Evolutionary conservation across 805 yeast genomes (phyloP), one percentile per base, ranked within the genome.

Genomic region (Candida loeiensis): DNA sequence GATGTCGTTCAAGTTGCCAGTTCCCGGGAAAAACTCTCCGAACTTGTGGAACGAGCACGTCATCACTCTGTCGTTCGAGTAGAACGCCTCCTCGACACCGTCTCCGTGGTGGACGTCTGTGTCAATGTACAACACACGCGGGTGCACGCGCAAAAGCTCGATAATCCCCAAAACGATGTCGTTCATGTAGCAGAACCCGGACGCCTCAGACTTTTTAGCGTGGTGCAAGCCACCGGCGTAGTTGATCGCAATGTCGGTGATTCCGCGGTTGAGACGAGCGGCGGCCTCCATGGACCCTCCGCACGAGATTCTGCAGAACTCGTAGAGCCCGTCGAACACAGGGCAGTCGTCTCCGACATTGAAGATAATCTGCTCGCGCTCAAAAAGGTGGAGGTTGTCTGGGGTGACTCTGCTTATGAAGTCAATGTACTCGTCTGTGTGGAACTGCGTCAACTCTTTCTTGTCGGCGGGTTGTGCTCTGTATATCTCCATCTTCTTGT

Each of bases 231-330:
- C 60, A 3, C 60, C 60, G 15, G 59, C 56, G 34, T 53, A 56
- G 46, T 56, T 56, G 45, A 56, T 54, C 34, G 59, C 58, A 28
- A 56, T 49, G 40, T 56, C 60, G 29, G 59, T 50, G 37, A 50
- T 49, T 17, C 60, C 59, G 8, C 58, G 37, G 45, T 56, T 56
- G 39, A 55, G 41, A 13, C 60, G 46, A 18, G 60, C 60, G 14
- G 60, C 60, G 1, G 55, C 60, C 31, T 55, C 60, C 60, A 55
- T 56, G 28, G 58, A 52, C 3, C 60, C 60, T 3, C 59, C 60
- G 5, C 59, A 56, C 3, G 53, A 47, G 11, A 56, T 54, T 6
- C 54, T 52, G 22, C 59, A 56, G 43, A 52, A 56, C 39, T 54
- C 60, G 33, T 48, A 54, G 22, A 55, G 47, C 12, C 60, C 60